Percentiles rank a stretch among this genome's conserved stretches.
Conservation (phyloP, 129 eudicot genomes). For the Silybum marianum region DNA sequence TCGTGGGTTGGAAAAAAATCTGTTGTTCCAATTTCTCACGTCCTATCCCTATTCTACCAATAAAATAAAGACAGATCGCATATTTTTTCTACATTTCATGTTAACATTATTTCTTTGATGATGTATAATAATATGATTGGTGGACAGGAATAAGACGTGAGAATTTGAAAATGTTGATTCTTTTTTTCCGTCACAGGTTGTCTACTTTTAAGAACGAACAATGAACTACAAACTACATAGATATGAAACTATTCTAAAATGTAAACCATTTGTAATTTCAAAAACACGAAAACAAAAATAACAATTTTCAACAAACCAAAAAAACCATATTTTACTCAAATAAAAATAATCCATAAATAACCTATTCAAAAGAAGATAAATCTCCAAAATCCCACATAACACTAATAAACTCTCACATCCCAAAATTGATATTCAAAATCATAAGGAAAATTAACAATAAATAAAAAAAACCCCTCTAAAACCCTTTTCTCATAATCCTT, state of each 20-base stretch:
- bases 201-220: neutral
- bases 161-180: too few relatives aligned
- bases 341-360: neutral
- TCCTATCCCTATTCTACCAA: too few relatives aligned
- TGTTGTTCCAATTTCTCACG: too few relatives aligned
- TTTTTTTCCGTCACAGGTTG: too few relatives aligned
- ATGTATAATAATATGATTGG: too few relatives aligned
- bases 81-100: too few relatives aligned
- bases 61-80: too few relatives aligned
- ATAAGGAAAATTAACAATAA: neutral
- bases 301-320: neutral
- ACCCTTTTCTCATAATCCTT: neutral
- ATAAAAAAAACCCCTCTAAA: neutral
- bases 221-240: neutral
- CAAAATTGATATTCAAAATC: neutral
- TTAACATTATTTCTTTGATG: too few relatives aligned
- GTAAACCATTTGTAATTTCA: neutral
- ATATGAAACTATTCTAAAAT: neutral
- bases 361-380: neutral
- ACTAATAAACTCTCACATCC: neutral
- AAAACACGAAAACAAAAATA: neutral
- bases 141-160: too few relatives aligned
- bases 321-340: neutral
- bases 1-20: too few relatives aligned
- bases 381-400: neutral